Conservation (phyloP, 2,329 filamentous ascomycete genomes). For the Alternaria hordeiaustralica region DNA sequence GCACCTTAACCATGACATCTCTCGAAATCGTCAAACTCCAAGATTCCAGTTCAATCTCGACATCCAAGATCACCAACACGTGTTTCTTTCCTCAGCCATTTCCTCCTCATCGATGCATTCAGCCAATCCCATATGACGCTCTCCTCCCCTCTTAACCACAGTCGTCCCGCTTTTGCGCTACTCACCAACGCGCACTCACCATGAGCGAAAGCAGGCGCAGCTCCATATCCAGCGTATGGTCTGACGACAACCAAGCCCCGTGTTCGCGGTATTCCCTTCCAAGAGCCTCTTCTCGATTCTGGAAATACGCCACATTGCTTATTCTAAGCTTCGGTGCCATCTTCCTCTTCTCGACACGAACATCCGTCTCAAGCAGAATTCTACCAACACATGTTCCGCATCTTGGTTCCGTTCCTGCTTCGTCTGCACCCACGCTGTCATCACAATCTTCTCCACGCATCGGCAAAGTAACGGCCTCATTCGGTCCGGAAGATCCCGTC, state of each 20-base stretch:
- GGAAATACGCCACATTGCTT: background rate
- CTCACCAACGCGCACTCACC: background rate
- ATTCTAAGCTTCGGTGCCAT: background rate
- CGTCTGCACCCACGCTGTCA: background rate
- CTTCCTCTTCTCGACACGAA: background rate
- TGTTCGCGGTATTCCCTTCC: background rate
- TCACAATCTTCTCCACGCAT: background rate
- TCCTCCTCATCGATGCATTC: background rate
- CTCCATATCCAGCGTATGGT: background rate
- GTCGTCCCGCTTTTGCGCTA: background rate
- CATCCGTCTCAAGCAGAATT: background rate
- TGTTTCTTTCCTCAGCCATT: background rate
- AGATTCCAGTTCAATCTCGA: background rate
- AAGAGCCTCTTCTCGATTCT: background rate
- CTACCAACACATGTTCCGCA: background rate
- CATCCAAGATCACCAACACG: background rate
- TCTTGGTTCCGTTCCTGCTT: background rate
- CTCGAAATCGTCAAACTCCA: background rate
- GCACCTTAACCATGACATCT: background rate
- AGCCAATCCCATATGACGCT: background rate
- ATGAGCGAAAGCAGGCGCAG: constrained; percentile 1
- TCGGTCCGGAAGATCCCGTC: background rate
- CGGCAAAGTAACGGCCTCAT: constrained; percentile 10
- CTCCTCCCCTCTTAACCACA: background rate
- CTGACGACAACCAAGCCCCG: background rate